Evolutionary conservation across 768 basidiomycete species (phyloP), one percentile per base, ranked within the genome.

Genomic region (Omphalotus guepiniiformis): DNA sequence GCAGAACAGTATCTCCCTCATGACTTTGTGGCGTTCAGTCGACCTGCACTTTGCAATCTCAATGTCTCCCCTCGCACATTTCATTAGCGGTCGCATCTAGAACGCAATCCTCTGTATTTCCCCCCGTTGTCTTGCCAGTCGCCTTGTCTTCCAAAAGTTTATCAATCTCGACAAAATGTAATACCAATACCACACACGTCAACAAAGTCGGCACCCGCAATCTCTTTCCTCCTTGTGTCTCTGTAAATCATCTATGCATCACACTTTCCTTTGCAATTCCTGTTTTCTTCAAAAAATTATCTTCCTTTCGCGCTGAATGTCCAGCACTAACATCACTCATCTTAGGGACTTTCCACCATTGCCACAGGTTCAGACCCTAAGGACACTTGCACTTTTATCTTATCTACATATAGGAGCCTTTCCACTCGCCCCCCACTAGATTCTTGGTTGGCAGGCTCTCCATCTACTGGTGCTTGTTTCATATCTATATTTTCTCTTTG

Each of bases 1-100:
- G 82, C 85, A n/a, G 86, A 89, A 51, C 85, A 88, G 60, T 86
- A 72, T 62, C 78, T 88, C 47, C 87, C 88, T 2, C 84, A 88
- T 62, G 88, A 88, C 66, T 88, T 84, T 63, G 83, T 90, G 54
- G 66, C 79, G 26, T 86, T 87, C 63, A 82, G 86, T 61, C 83
- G 88, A 39, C 79, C 82, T 44, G 85, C 82, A 54, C 79, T 90
- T 39, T 85, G 88, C 65, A 85, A 75, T 61, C 74, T 87, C 66
- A 90, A 87, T 62, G 73, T 81, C 56, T 72, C 77, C 30, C 83
- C 85, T 19, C 80, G 81, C n/a, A 69, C 77, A 54, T 69, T 9
- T n/a, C 75, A 80, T 73, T 86, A 82, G 66, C 66, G 63, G 62
- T 49, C 45, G 8, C 34, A 47, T 11, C 50, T 32, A 9, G 9